Evolutionary conservation across 2,329 filamentous ascomycete species (phyloP), one percentile per base, ranked within the genome.

Genomic region (Ophiocordyceps camponoti-leonardi): DNA sequence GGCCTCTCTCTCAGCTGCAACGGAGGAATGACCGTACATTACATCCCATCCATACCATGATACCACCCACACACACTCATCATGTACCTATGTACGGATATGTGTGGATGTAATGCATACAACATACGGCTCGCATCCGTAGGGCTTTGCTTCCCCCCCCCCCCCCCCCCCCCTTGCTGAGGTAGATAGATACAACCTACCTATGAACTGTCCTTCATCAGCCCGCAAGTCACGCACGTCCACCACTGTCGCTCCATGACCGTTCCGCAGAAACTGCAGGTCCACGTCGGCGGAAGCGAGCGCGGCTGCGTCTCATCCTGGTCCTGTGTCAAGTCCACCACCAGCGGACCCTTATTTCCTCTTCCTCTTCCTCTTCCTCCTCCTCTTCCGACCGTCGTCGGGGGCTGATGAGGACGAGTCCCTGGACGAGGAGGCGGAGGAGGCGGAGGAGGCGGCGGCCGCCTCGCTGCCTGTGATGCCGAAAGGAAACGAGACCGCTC

Each of bases 211-310:
- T 69, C 63, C 58, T 76, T 77, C 59, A 77, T 67, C 50, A 60
- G 66, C 2, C 72, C 72, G 53, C 75, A 79, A 3, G 63, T 57
- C 18, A 67, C 67, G 51, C 75, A 78, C 22, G 67, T 72, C 73
- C 73, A 77, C 71, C 72, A 77, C 50, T 68, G 64, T 41, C 63
- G 60, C 46, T 75, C 70, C 62, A 76, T 72, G 23, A 60, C 55
- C 2, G 64, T 70, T 10, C 66, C 67, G 50, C 75, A 79, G 46
- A 65, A 64, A 16, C 63, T 65, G 50, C 75, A 79, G 30, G 60
- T 61, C 75, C 74, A 79, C 2, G 60, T 63, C 46, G 54, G 56
- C 37, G 54, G 56, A 39, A 46, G 53, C 28, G 26, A 18, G 33
- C 33, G 33, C 14, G 33, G 33, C 33, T 16, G 16, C 39, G 18